Conservation (phyloP, 768 basidiomycete species). For the Tulasnella sp. region DNA sequence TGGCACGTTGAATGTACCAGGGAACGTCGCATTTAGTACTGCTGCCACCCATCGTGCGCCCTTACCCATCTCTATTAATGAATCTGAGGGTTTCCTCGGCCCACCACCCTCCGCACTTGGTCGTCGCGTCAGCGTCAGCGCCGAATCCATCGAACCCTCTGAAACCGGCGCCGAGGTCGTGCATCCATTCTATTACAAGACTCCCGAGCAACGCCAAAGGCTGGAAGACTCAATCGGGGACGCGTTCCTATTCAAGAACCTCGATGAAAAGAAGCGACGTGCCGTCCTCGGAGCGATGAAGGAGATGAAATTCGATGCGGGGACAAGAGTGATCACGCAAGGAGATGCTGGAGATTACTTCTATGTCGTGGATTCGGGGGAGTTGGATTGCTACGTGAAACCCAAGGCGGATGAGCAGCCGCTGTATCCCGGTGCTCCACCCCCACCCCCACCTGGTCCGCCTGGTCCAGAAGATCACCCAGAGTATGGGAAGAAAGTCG, state of each 20-base stretch:
- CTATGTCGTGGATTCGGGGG: constrained; percentile 89
- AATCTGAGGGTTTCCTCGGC: constrained; percentile 19
- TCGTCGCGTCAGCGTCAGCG: constrained; percentile 87
- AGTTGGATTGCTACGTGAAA: constrained; percentile 62
- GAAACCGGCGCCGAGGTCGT: constrained; percentile 46
- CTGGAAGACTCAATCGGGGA: constrained; percentile 79
- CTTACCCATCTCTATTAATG: constrained; percentile 16
- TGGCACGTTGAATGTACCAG: constrained; percentile 68
- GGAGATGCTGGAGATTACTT: constrained; percentile 96
- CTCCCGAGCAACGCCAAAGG: constrained; percentile 70
- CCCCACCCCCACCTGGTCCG: constrained; percentile 43
- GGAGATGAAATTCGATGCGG: constrained; percentile 58
- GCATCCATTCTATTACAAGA: constrained; percentile 68
- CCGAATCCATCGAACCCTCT: constrained; percentile 87
- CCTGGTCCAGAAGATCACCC: constrained; percentile 55
- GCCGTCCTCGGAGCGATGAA: constrained; percentile 95
- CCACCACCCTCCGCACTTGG: constrained; percentile 56
- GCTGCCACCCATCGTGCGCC: constrained; percentile 48
- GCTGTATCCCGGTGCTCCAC: constrained; percentile 28
- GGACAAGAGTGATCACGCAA: constrained; percentile 90
- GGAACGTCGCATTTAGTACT: constrained; percentile 58
- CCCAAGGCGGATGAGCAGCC: constrained; percentile 18
- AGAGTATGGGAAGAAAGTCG: constrained; percentile 69
- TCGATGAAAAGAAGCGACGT: constrained; percentile 90
- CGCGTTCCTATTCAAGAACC: constrained; percentile 91